Percentiles rank a stretch among this genome's conserved stretches.
Conservation (phyloP, 2,329 filamentous ascomycete species). For the Aspergillus niger region DNA sequence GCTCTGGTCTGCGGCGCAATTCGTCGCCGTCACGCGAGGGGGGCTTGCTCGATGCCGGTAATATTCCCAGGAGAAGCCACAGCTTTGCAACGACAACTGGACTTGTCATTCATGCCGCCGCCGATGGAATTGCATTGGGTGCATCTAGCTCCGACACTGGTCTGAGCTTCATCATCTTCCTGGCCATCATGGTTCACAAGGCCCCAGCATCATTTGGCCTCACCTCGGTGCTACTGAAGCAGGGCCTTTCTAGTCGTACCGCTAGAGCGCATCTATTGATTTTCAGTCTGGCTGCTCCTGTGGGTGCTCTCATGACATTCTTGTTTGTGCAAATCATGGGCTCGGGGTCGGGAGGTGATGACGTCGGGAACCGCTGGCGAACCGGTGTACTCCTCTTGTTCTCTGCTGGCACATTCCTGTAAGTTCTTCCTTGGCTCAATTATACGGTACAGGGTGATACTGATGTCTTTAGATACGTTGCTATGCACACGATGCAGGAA, state of each 20-base stretch:
- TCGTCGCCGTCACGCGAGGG: slow-evolving; percentile 44
- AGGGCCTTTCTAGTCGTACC: slow-evolving; percentile 83
- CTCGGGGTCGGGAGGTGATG: slow-evolving; percentile 53
- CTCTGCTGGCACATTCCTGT: slow-evolving; percentile 94
- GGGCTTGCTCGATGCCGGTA: slow-evolving; percentile 37
- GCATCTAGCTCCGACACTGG: slow-evolving; percentile 80
- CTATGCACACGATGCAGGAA: slow-evolving; percentile 98
- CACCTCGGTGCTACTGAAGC: slow-evolving; percentile 85
- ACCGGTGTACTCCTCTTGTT: slow-evolving; percentile 94
- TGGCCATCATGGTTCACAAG: slow-evolving; percentile 97
- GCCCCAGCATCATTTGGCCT: slow-evolving; percentile 93
- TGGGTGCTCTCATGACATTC: slow-evolving; percentile 83
- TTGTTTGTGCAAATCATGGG: slow-evolving; percentile 71
- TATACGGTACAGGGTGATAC: slow-evolving; percentile 12
- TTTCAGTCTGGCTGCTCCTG: slow-evolving; percentile 87
- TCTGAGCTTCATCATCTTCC: slow-evolving; percentile 86
- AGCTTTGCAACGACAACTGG: slow-evolving; percentile 83
- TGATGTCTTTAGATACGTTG: slow-evolving; percentile 71
- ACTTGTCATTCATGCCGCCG: slow-evolving; percentile 92
- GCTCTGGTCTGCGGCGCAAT: slow-evolving; percentile 53
- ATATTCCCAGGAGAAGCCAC: slow-evolving; percentile 46
- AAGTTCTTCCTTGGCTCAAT: slow-evolving; percentile 44
- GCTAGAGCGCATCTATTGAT: slow-evolving; percentile 82
- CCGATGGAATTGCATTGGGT: slow-evolving; percentile 93
- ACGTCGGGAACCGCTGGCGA: slow-evolving; percentile 73